Conservation (phyloP, 2,329 filamentous ascomycete genomes). For the Chaetomiaceae sp. region DNA sequence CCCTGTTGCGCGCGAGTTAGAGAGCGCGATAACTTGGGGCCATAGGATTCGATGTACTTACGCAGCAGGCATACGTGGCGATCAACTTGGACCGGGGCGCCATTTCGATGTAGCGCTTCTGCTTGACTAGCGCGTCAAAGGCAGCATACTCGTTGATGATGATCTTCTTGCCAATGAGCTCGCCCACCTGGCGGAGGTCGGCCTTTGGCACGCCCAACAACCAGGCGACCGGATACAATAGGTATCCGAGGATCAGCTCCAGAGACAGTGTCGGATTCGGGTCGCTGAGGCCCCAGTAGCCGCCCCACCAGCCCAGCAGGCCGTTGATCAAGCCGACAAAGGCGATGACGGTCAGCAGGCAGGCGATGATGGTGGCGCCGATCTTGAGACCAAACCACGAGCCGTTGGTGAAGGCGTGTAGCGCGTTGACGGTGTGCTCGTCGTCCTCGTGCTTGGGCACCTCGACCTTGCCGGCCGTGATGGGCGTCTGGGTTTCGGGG, state of each 20-base stretch:
- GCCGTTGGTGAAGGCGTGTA: constrained; percentile 82
- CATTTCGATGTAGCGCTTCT: constrained; percentile 52
- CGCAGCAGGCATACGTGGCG: constrained; percentile 78
- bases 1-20: constrained; percentile 40
- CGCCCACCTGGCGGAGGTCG: constrained; percentile 66
- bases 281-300: constrained; percentile 67
- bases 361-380: constrained; percentile 74
- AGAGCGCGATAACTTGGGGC: constrained; percentile 44
- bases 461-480: constrained; percentile 76
- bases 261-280: constrained; percentile 60
- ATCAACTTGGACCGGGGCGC: constrained; percentile 71
- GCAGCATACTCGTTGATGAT: constrained; percentile 83
- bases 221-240: constrained; percentile 75
- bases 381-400: constrained; percentile 85
- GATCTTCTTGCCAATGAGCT: constrained; percentile 76
- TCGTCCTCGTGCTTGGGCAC: constrained; percentile 78
- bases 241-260: constrained; percentile 70
- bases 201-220: constrained; percentile 69
- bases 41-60: constrained; percentile 71
- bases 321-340: constrained; percentile 70
- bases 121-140: constrained; percentile 43
- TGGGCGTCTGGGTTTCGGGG: constrained; percentile 79
- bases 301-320: constrained; percentile 78
- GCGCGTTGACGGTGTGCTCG: constrained; percentile 68
- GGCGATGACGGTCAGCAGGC: constrained; percentile 78